phyloP scores from a whole-genome alignment of 1,284 basidiomycete species.

The Malassezia psittaci region DNA sequence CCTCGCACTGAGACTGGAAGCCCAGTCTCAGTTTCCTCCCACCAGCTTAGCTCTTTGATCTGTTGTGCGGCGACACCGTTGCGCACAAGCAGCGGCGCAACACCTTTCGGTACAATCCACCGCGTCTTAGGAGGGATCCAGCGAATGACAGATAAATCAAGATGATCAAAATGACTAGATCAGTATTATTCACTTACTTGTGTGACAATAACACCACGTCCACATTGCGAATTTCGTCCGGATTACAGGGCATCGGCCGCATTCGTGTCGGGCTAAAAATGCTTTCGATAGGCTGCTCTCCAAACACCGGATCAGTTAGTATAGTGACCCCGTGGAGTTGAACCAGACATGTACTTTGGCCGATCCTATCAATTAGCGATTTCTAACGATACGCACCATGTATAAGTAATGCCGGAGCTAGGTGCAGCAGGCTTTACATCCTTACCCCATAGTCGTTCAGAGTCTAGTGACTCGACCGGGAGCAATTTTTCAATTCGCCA shows the following conservation, averaged over 20 bases:
- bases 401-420: slow-evolving; percentile 20
- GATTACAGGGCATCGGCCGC: slow-evolving; percentile 49
- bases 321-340: slow-evolving; percentile 51
- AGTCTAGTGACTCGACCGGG: slow-evolving; percentile 26
- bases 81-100: slow-evolving; percentile 25
- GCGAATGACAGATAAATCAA: slow-evolving; percentile 32
- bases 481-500: slow-evolving; percentile 22
- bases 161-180: slow-evolving; percentile 30
- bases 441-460: slow-evolving; percentile 18
- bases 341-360: slow-evolving; percentile 47
- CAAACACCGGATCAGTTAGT: slow-evolving; percentile 52
- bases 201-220: slow-evolving; percentile 51
- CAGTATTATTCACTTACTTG: slow-evolving; percentile 43
- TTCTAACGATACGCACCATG: slow-evolving; percentile 17
- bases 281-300: slow-evolving; percentile 49
- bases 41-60: slow-evolving; percentile 44
- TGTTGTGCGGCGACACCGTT: slow-evolving; percentile 25
- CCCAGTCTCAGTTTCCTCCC: slow-evolving; percentile 24
- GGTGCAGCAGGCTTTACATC: not conserved
- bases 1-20: not conserved
- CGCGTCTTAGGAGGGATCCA: slow-evolving; percentile 22
- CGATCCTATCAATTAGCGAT: slow-evolving; percentile 14
- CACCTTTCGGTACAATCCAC: slow-evolving; percentile 42
- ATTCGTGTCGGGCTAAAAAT: slow-evolving; percentile 49
- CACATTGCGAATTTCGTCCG: slow-evolving; percentile 47